A percentile compares a stretch with the other conserved stretches of the same genome.
Evolutionary conservation across 768 basidiomycete species (phyloP).

Genomic region (Phylloporus rhodoxanthus): DNA sequence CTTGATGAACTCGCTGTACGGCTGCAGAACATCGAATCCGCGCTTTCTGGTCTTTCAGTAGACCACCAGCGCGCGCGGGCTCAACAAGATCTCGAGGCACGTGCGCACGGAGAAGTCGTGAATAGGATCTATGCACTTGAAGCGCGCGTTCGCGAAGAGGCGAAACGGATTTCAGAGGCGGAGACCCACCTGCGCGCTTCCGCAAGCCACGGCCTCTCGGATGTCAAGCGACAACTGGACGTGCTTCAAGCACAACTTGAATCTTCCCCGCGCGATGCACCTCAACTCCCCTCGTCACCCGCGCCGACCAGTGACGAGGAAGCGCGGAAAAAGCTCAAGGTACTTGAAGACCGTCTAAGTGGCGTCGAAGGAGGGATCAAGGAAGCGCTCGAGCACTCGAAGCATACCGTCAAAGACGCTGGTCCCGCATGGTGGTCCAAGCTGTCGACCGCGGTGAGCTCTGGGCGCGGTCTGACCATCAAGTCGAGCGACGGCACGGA

Average conservation of each 20-base stretch:
- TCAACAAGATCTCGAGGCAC: conserved; percentile 49
- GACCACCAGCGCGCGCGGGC: conserved; percentile 48
- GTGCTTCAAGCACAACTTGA: conserved; percentile 41
- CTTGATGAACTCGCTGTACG: conserved; percentile 60
- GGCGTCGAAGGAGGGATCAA: conserved; percentile 58
- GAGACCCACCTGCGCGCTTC: conserved; percentile 44
- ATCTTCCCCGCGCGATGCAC: conserved; percentile 17
- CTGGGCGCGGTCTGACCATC: conserved; percentile 50
- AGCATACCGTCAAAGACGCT: conserved; percentile 38
- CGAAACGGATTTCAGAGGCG: conserved; percentile 46
- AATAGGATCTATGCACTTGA: conserved; percentile 55
- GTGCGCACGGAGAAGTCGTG: conserved; percentile 45
- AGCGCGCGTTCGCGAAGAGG: conserved; percentile 40
- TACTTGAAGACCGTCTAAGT: conserved; percentile 59
- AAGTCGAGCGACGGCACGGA: conserved; percentile 74
- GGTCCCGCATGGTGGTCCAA: conserved; percentile 71
- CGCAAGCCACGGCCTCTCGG: conserved; percentile 41
- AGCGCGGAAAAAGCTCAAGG: conserved; percentile 46
- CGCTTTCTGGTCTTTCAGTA: conserved; percentile 51
- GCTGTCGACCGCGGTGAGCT: conserved; percentile 41
- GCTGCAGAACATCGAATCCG: conserved; percentile 57
- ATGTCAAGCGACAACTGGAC: conserved; percentile 53
- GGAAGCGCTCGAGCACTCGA: conserved; percentile 67
- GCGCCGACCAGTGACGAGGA: conserved; percentile 45
- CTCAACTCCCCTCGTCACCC: conserved; percentile 10